A percentile compares a stretch with the other conserved stretches of the same genome.
These are phyloP conservation scores for Byssoonygena ceratinophila DNA, from an alignment of 2,329 filamentous ascomycete species.

Conservation along the genomic window DNA sequence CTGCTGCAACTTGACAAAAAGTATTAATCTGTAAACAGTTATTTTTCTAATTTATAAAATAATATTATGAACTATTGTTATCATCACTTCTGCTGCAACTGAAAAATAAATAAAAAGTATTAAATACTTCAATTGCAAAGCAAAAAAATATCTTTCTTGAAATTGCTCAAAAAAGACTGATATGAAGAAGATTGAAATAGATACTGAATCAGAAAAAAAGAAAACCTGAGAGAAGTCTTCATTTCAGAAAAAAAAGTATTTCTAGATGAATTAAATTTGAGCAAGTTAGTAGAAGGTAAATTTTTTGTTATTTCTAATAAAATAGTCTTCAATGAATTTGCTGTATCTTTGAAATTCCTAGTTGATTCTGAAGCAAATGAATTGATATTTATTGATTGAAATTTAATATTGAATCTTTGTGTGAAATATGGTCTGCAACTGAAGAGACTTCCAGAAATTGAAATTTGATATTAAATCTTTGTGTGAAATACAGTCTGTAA, in stretches of 20 bases:
- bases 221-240: not conserved
- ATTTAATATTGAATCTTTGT: not conserved
- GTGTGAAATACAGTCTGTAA: too few species aligned
- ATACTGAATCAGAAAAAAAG: not conserved
- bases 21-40: not conserved
- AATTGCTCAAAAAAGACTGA: not conserved
- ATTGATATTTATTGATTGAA: not conserved
- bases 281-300: not conserved
- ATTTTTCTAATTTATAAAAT: too few species aligned
- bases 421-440: not conserved
- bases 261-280: not conserved
- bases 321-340: not conserved
- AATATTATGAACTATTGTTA: not conserved
- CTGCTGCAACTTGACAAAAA: too few species aligned
- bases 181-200: not conserved
- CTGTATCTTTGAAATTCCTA: not conserved
- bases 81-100: not conserved
- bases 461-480: not conserved
- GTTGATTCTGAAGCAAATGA: not conserved
- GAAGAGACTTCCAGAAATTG: not conserved
- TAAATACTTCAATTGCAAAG: not conserved
- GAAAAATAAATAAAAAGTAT: not conserved
- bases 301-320: not conserved
- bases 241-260: not conserved
- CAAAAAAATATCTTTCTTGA: not conserved